A percentile compares a stretch with the other conserved stretches of the same genome.
Conservation (phyloP, 495 filamentous ascomycete genomes). For the Hyphodiscus hymeniophilus region DNA sequence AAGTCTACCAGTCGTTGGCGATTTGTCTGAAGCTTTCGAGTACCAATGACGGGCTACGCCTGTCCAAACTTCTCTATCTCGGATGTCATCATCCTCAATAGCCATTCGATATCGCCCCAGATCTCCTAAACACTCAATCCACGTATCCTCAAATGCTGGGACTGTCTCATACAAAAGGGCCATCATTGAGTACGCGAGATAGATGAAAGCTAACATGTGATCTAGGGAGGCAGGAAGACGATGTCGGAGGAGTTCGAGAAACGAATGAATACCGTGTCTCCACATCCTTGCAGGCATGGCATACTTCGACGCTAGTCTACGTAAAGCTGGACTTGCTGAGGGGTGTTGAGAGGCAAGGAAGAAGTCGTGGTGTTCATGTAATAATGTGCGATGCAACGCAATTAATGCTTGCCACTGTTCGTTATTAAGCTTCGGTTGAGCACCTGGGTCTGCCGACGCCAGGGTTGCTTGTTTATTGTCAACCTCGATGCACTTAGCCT, state of each 20-base stretch:
- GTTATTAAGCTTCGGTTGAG: conserved; percentile 38
- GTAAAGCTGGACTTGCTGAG: conserved; percentile 48
- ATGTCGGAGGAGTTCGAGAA: conserved; percentile 64
- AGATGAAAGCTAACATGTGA: conserved; percentile 76
- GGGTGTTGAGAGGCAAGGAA: conserved; percentile 74
- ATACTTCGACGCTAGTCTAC: conserved; percentile 57
- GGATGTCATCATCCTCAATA: conserved; percentile 62
- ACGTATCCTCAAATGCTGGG: conserved; percentile 68
- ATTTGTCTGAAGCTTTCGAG: conserved; percentile 62
- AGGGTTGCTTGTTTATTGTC: conserved; percentile 40
- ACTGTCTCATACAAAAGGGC: conserved; percentile 70
- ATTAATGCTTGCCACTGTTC: conserved; percentile 69
- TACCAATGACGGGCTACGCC: conserved; percentile 76
- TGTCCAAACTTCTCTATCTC: conserved; percentile 72
- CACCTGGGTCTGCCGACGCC: conserved; percentile 26
- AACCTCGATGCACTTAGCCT: conserved; percentile 69
- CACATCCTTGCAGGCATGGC: conserved; percentile 81
- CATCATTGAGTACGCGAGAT: conserved; percentile 76
- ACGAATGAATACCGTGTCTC: conserved; percentile 73
- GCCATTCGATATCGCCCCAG: conserved; percentile 61
- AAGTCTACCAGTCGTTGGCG: conserved; percentile 60
- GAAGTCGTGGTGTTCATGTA: conserved; percentile 78
- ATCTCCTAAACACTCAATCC: conserved; percentile 87
- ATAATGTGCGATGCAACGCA: conserved; percentile 59
- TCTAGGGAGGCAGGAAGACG: conserved; percentile 63